These are phyloP conservation scores for Diaporthe caulivora DNA, from an alignment of 2,329 filamentous ascomycete species.

Conservation along the genomic window DNA sequence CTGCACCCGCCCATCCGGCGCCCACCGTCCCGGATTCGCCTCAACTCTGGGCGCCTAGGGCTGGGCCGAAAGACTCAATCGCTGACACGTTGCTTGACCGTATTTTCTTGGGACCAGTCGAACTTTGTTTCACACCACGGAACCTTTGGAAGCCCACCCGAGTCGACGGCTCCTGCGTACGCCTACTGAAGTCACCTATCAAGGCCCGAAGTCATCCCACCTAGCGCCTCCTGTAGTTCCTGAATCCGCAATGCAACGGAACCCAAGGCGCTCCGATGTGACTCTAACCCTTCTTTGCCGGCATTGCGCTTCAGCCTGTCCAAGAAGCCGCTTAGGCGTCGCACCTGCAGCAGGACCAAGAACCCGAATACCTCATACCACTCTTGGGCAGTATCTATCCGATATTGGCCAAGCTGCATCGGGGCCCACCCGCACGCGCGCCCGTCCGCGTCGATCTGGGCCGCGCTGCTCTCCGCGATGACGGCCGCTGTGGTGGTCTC, in stretches of 20 bases:
- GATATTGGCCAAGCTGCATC: constrained; percentile 17
- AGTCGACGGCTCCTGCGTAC: background rate
- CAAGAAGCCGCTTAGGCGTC: constrained; percentile 23
- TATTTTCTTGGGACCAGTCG: background rate
- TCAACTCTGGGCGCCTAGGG: background rate
- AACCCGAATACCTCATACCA: constrained; percentile 20
- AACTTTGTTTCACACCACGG: background rate
- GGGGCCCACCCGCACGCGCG: background rate
- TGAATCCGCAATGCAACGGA: constrained; percentile 9
- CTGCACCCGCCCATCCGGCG: background rate
- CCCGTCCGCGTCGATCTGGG: background rate
- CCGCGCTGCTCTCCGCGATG: background rate
- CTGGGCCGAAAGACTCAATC: background rate
- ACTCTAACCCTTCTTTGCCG: background rate
- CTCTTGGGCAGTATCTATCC: background rate
- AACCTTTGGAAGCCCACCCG: background rate
- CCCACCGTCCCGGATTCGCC: background rate
- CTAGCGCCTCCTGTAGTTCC: constrained; percentile 19
- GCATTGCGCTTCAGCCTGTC: background rate
- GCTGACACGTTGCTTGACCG: background rate
- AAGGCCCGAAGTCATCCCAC: constrained; percentile 13
- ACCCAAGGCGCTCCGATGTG: background rate
- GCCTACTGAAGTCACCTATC: background rate
- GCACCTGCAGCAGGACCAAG: constrained; percentile 15
- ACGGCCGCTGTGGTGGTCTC: background rate